phyloP scores from a whole-genome alignment of 2,329 filamentous ascomycete genomes.

The Trichoderma citrinoviride region DNA sequence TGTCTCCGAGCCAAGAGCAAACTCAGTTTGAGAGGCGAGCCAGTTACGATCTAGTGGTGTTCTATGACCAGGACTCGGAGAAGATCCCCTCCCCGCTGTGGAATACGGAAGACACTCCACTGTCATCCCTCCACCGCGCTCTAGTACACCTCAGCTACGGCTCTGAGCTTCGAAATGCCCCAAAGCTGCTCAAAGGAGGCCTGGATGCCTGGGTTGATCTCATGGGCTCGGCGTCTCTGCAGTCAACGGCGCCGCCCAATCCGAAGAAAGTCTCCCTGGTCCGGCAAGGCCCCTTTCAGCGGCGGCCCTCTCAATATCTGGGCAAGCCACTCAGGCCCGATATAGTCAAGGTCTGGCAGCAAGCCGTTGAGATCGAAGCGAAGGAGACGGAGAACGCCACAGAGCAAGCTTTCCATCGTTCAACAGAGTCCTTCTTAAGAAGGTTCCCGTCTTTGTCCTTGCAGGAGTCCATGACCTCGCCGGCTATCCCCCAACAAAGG shows the following conservation, averaged over 20 bases:
- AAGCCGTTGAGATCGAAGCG: constrained; percentile 66
- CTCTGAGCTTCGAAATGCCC: constrained; percentile 67
- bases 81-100: constrained; percentile 42
- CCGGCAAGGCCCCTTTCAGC: constrained; percentile 5
- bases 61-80: constrained; percentile 74
- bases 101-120: constrained; percentile 47
- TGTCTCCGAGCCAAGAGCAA: constrained; percentile 73
- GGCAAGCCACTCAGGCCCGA: constrained; percentile 72
- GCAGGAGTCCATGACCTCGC: constrained; percentile 58
- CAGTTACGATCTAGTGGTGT: constrained; percentile 82
- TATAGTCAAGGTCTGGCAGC: constrained; percentile 78
- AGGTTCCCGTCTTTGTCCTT: constrained; percentile 69
- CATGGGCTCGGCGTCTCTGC: constrained; percentile 66
- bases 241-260: constrained; percentile 35
- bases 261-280: constrained; percentile 5
- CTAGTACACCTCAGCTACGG: constrained; percentile 80
- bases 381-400: constrained; percentile 41
- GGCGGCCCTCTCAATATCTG: constrained; percentile 42
- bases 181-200: constrained; percentile 78
- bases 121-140: constrained; percentile 74
- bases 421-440: constrained; percentile 79
- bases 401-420: constrained; percentile 58
- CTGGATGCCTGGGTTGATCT: constrained; percentile 82
- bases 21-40: constrained; percentile 68
- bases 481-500: constrained; percentile 28